These are phyloP conservation scores for Boeremia lycopersici DNA, from an alignment of 2,329 filamentous ascomycete species.

Conservation along the genomic window DNA sequence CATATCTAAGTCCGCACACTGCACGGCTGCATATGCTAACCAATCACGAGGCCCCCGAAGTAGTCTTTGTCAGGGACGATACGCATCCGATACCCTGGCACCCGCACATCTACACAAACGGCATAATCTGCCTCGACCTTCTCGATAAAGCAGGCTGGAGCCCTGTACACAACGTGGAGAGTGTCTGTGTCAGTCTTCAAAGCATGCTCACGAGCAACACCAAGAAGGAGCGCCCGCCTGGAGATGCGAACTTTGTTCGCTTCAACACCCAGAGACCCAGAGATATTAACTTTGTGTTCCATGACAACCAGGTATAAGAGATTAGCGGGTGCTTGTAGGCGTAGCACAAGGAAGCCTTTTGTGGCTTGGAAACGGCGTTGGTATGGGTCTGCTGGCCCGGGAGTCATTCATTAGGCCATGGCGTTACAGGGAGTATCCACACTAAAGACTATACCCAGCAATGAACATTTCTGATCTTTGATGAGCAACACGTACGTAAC, in stretches of 20 bases:
- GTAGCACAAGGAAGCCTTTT: constrained; percentile 3
- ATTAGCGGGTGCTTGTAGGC: neutral
- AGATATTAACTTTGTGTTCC: constrained; percentile 93
- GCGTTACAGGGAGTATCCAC: constrained; percentile 2
- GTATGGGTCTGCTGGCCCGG: neutral
- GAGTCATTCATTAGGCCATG: neutral
- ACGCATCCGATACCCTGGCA: constrained; percentile 80
- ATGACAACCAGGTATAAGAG: constrained; percentile 71
- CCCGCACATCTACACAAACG: constrained; percentile 97
- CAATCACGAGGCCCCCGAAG: constrained; percentile 78
- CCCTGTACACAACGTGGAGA: constrained; percentile 96
- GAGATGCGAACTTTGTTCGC: constrained; percentile 86
- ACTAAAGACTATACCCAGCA: constrained; percentile 10
- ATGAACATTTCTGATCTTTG: neutral
- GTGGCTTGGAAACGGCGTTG: constrained; percentile 1
- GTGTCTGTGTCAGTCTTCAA: constrained; percentile 94
- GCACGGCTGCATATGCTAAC: neutral
- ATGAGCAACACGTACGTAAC: neutral
- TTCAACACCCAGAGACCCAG: constrained; percentile 78
- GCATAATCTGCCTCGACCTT: constrained; percentile 96
- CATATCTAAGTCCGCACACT: neutral
- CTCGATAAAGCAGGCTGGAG: constrained; percentile 90
- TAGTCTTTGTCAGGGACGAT: constrained; percentile 76
- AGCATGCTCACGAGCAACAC: constrained; percentile 97
- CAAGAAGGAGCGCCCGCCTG: constrained; percentile 86